Base-by-base conservation (phyloP, 257 asterid genomes). In the Pogostemon cablin region DNA sequence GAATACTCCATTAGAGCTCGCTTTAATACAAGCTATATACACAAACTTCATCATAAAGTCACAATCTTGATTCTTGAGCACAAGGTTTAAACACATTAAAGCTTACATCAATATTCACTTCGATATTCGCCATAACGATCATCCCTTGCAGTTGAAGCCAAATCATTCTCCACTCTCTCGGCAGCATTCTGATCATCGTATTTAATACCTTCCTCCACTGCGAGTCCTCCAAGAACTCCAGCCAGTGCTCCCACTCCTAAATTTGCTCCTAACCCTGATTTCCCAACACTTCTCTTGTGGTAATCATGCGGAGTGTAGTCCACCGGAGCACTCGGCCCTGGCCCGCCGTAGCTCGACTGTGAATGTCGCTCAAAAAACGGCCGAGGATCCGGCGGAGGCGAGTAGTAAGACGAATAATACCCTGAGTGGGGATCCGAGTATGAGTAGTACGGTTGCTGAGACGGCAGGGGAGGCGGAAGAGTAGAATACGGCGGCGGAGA, bases 261-360 rank as follows among this genome's bases (percentile, higher is more conserved):
- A 35, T 90, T 92, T 20, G 90, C 62, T 20, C 88, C 97, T 59
- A 85, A 20, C 35, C 90, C 83, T 10, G 69, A 47, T 67, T 77
- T 87, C 20, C 82, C 88, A 55, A 68, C 77, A 11, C 62, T 66
- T 59, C 90, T 87, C 76, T 80, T 88, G 61, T 81, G 85, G 62
- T 78, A 79, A 77, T 89, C 96, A 63, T 84, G 78, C 5, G 88
- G 83, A n/a, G 89, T 83, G 79, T 85, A 85, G 75, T 91, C 96
- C 64, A 82, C 91, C 0, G 96, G 98, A 2, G 98, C 96, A 55
- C 98, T 89, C 0, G 98, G 98, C 62, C 97, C 93, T 0, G 86
- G 77, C 44, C 85, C 82, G 7, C 83, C 88, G 42, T 84, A 87
- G 80, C 75, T 72, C 32, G 85, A 64, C 72, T 82, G 90, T 62